phyloP scores from a whole-genome alignment of 352 stramenopile genomes.

The Pelagophyceae sp. region DNA sequence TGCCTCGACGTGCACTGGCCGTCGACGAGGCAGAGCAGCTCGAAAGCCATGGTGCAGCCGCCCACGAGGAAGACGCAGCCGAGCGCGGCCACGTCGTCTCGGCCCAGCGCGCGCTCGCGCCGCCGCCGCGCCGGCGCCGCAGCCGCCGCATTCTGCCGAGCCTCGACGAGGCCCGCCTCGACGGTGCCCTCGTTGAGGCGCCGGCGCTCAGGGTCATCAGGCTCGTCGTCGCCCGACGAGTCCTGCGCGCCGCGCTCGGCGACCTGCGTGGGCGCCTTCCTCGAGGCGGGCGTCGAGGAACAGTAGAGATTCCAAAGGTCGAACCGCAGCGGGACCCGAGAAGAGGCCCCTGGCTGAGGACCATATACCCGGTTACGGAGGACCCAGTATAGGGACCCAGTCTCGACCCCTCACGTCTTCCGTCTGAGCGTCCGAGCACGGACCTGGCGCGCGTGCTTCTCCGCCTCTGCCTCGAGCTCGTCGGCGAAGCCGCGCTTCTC shows the following conservation, averaged over 20 bases:
- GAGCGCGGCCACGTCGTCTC: background rate
- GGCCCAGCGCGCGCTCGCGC: background rate
- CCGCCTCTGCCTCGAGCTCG: no score
- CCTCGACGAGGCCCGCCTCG: background rate
- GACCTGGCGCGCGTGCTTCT: no score
- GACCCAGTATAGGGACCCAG: no score
- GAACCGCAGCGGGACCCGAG: no score
- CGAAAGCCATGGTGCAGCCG: background rate
- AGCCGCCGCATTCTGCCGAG: background rate
- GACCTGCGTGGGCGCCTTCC: no score
- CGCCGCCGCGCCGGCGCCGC: background rate
- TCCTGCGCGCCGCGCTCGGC: no score
- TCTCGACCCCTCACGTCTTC: no score
- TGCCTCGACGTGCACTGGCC: background rate
- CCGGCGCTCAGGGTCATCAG: background rate
- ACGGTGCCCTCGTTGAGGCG: background rate
- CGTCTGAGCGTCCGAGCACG: no score
- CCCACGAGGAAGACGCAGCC: background rate
- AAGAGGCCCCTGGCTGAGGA: no score
- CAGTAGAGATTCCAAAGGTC: no score
- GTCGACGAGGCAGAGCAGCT: background rate
- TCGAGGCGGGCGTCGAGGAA: no score
- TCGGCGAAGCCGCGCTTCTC: background rate
- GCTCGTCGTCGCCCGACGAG: background rate
- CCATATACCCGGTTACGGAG: no score